Evolutionary conservation across 768 basidiomycete genomes (phyloP).

Genomic region (Termitomyces sp.): DNA sequence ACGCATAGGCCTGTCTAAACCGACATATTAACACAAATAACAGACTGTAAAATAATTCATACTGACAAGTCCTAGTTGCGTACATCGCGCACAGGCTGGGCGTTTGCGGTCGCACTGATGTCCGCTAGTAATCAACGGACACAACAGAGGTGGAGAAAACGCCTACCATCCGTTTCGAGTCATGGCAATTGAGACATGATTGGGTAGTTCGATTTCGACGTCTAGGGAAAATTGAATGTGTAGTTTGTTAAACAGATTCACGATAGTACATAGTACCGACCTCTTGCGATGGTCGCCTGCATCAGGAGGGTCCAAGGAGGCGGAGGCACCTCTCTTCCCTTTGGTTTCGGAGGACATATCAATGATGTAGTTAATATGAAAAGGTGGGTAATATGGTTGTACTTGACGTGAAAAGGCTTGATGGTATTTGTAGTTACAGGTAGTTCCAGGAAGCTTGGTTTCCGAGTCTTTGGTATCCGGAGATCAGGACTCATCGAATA

Average conservation of each 20-base stretch:
- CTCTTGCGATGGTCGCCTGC: slow-evolving; percentile 56
- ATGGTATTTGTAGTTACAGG: slow-evolving; percentile 30
- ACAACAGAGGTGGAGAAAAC: not conserved
- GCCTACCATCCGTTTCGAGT: slow-evolving; percentile 69
- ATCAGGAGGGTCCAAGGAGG: slow-evolving; percentile 26
- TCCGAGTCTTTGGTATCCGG: slow-evolving; percentile 17
- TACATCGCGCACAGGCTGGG: slow-evolving; percentile 47
- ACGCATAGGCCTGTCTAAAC: slow-evolving; percentile 77
- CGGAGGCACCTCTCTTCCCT: slow-evolving; percentile 22
- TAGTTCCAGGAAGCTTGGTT: not conserved
- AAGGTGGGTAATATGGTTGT: slow-evolving; percentile 10
- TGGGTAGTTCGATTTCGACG: slow-evolving; percentile 73
- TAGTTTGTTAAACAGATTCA: not conserved
- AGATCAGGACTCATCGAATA: slow-evolving; percentile 12
- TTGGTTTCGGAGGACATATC: slow-evolving; percentile 31
- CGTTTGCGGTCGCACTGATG: slow-evolving; percentile 45
- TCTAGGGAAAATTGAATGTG: slow-evolving; percentile 19
- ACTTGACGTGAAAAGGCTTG: slow-evolving; percentile 7
- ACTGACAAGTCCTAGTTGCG: slow-evolving; percentile 46
- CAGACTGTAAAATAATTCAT: not conserved
- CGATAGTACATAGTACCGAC: slow-evolving; percentile 13
- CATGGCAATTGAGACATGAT: slow-evolving; percentile 71
- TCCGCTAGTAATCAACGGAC: slow-evolving; percentile 13
- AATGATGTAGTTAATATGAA: slow-evolving; percentile 18
- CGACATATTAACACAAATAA: not conserved